Evolutionary conservation across 331 rosid genomes (phyloP), one percentile per base, ranked within the genome.

Genomic region (Prunus yedoensis): DNA sequence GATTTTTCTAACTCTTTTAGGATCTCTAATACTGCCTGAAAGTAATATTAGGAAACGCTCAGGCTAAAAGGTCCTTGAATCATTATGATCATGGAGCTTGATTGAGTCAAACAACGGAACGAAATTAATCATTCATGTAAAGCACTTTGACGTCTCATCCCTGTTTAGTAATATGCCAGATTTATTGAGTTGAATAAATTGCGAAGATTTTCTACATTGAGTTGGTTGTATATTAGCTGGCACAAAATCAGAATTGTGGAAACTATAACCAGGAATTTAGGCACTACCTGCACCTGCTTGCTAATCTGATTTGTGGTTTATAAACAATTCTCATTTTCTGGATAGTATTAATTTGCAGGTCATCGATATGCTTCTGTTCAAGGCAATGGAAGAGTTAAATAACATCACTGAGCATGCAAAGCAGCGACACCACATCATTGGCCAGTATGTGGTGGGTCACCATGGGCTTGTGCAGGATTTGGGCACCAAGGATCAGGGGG

Each of bases 371-470:
- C 87, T 94, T 83, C 83, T 94, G 53, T 90, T 94, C 92, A 94
- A 94, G 87, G 99, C 84, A 66, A 68, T 74, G 79, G 99, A 92
- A 84, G 99, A 92, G 92, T 87, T 94, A 74, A 84, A 77, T 53
- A 91, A 90, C 81, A 77, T 94, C 49, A 85, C 83, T 73, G 82
- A 94, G 68, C 97, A 92, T 74, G 89, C 97, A 76, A 92, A 94
- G 96, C 97, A 92, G 79, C 91, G 99, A 77, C 99, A 94, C 82
- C 99, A 94, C 82, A 83, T 92, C 58, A 75, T 94, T 75, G 99
- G 99, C 57, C 99, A 87, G 81, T 94, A 92, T 20, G 97, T 95
- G 80, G 86, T 90, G 1, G 91, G 91, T 71, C 82, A 58, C 2
- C 80, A 84, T 14, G 93, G 86, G 66, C 87, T 80, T 52, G 79